Evolutionary conservation across 2,329 filamentous ascomycete genomes (phyloP).

Genomic region (Aspergillus neoniger): DNA sequence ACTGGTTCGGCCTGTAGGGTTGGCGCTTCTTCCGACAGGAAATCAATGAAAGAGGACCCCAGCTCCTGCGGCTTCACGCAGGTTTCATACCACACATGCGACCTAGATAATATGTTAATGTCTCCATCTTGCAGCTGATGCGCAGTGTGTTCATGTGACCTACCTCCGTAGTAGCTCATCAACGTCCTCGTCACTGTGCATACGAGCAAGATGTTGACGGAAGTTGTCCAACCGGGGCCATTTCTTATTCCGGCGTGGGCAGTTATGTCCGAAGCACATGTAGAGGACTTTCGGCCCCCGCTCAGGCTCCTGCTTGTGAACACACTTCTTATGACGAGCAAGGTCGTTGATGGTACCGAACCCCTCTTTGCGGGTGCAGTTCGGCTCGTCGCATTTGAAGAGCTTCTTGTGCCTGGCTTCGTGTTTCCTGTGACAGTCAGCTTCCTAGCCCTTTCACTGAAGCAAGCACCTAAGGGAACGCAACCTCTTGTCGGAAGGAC

Average conservation of each 20-base stretch:
- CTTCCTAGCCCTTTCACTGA: not conserved
- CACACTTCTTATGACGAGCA: constrained; percentile 72
- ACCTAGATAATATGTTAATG: constrained; percentile 23
- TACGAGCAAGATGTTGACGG: constrained; percentile 70
- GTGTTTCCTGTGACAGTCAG: constrained; percentile 65
- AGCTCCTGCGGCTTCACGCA: constrained; percentile 25
- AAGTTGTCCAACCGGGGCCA: constrained; percentile 90
- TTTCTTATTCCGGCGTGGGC: constrained; percentile 63
- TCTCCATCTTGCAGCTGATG: not conserved
- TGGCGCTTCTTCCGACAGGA: constrained; percentile 18
- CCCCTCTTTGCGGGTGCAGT: constrained; percentile 63
- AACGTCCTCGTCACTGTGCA: constrained; percentile 58
- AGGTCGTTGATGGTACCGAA: constrained; percentile 83
- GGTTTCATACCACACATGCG: constrained; percentile 39
- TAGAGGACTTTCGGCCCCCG: constrained; percentile 56
- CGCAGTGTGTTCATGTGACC: constrained; percentile 17
- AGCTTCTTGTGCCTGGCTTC: constrained; percentile 68
- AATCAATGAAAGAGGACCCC: constrained; percentile 19
- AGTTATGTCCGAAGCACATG: constrained; percentile 60
- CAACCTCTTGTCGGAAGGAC: constrained; percentile 46
- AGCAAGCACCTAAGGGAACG: not conserved
- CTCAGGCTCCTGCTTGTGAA: constrained; percentile 58
- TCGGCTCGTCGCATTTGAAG: constrained; percentile 59
- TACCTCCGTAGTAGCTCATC: constrained; percentile 53
- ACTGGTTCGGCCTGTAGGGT: constrained; percentile 17